phyloP scores from a whole-genome alignment of 1,139 yeast species.

The Casaregolazyma lundiana region DNA sequence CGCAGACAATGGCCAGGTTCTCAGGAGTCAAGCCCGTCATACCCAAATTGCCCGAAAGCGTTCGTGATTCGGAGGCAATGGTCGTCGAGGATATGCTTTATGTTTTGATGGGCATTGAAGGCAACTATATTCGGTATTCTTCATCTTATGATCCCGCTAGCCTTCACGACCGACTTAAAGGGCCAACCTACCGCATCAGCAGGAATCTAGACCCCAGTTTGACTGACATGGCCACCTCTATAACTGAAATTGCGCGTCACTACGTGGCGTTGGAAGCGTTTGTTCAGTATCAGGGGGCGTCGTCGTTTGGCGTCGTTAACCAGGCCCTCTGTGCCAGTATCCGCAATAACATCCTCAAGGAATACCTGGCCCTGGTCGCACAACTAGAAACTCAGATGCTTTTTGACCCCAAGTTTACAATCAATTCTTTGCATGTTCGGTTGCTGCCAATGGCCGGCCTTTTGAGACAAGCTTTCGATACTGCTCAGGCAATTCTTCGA shows the following conservation, averaged over 20 bases:
- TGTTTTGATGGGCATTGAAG: conserved; percentile 74
- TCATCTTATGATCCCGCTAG: conserved; percentile 51
- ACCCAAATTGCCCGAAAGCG: conserved; percentile 18
- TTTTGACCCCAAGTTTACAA: conserved; percentile 42
- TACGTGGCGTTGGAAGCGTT: conserved; percentile 54
- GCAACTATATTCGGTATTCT: conserved; percentile 66
- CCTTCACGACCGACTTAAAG: conserved; percentile 42
- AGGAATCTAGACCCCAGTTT: conserved; percentile 70
- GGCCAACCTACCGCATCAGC: conserved; percentile 73
- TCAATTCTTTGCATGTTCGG: conserved; percentile 46
- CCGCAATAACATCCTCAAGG: conserved; percentile 43
- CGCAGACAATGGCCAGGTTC: conserved; percentile 24
- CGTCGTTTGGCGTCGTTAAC: conserved; percentile 62
- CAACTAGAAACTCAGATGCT: conserved; percentile 53
- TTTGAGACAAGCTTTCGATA: conserved; percentile 55
- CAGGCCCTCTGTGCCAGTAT: conserved; percentile 69
- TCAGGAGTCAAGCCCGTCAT: conserved; percentile 16
- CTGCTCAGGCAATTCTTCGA: conserved; percentile 45
- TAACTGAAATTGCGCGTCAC: conserved; percentile 60
- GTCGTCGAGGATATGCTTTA: conserved; percentile 65
- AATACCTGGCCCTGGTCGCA: conserved; percentile 46
- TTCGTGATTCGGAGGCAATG: conserved; percentile 61
- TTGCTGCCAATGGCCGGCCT: conserved; percentile 37
- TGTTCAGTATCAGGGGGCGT: conserved; percentile 51
- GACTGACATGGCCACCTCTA: conserved; percentile 62